These are phyloP conservation scores for Apophysomyces trapeziformis DNA, from an alignment of 371 early-diverging fungal species.

Conservation along the genomic window DNA sequence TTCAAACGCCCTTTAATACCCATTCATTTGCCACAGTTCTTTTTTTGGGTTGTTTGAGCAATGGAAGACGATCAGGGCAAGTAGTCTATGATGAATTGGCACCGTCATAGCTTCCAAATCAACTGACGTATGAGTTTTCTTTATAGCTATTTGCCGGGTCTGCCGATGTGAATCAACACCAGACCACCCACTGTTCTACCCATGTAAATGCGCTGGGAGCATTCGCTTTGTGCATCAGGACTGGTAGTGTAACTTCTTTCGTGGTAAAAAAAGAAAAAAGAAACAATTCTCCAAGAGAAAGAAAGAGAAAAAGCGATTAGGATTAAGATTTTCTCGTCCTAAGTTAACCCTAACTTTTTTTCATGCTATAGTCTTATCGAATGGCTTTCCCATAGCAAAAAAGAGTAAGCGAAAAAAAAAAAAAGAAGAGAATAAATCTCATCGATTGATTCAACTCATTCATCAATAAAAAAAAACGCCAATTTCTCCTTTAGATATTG, in stretches of 20 bases:
- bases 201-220: slow-evolving; percentile 80
- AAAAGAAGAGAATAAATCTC: slow-evolving; percentile 31
- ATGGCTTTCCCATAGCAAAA: slow-evolving; percentile 85
- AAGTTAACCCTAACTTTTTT: background rate
- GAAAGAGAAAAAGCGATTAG: background rate
- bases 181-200: slow-evolving; percentile 72
- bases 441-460: background rate
- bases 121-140: background rate
- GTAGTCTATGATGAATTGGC: background rate
- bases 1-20: background rate
- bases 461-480: no score
- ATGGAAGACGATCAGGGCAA: slow-evolving; percentile 11
- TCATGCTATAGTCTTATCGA: slow-evolving; percentile 64
- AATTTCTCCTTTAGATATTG: slow-evolving; percentile 62
- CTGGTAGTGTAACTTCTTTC: slow-evolving; percentile 36
- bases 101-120: no score
- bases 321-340: background rate
- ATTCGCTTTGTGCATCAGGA: slow-evolving; percentile 79
- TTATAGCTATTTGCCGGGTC: slow-evolving; percentile 69
- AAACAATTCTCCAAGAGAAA: no score
- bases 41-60: background rate
- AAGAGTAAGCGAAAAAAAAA: slow-evolving; percentile 72
- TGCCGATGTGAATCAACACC: slow-evolving; percentile 69
- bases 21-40: background rate
- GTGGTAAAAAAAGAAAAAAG: background rate